phyloP scores from a whole-genome alignment of 2,329 filamentous ascomycete genomes.

The Thermoascus crustaceus region DNA sequence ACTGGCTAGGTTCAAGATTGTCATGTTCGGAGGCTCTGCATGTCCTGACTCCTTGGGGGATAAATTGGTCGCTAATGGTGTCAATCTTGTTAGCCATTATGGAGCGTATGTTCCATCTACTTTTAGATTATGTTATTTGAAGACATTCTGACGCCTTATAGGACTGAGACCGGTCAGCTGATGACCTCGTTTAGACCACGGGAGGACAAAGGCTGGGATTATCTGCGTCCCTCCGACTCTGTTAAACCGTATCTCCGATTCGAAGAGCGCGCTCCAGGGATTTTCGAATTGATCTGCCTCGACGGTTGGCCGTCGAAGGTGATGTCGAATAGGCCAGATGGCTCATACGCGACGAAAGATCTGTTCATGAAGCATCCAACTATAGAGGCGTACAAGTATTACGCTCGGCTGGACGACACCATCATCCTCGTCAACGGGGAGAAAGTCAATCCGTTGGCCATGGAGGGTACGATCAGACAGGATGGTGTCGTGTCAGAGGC shows the following conservation, averaged over 20 bases:
- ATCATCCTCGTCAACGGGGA: constrained; percentile 13
- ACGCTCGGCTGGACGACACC: constrained; percentile 9
- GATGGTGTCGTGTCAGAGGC: constrained; percentile 7
- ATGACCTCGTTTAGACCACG: constrained; percentile 51
- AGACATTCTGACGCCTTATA: constrained; percentile 11
- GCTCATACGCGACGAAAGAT: constrained; percentile 44
- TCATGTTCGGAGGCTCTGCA: constrained; percentile 50
- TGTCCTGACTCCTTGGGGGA: constrained; percentile 55
- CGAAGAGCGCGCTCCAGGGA: constrained; percentile 26
- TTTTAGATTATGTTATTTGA: constrained; percentile 6
- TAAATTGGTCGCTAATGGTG: constrained; percentile 43
- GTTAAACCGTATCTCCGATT: constrained; percentile 37
- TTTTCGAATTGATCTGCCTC: constrained; percentile 30
- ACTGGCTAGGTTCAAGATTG: constrained; percentile 42
- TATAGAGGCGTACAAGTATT: constrained; percentile 30
- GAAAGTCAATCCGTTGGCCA: constrained; percentile 14
- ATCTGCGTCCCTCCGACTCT: constrained; percentile 39
- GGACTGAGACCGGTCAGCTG: constrained; percentile 54
- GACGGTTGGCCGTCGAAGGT: constrained; percentile 33
- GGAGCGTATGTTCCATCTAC: constrained; percentile 39
- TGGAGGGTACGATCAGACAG: constrained; percentile 9
- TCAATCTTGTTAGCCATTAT: constrained; percentile 50
- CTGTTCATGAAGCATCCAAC: constrained; percentile 40
- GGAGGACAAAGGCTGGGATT: constrained; percentile 54
- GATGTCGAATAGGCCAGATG: constrained; percentile 38